Conservation (phyloP, 2,329 filamentous ascomycete genomes). For the Sporothrix protearum region DNA sequence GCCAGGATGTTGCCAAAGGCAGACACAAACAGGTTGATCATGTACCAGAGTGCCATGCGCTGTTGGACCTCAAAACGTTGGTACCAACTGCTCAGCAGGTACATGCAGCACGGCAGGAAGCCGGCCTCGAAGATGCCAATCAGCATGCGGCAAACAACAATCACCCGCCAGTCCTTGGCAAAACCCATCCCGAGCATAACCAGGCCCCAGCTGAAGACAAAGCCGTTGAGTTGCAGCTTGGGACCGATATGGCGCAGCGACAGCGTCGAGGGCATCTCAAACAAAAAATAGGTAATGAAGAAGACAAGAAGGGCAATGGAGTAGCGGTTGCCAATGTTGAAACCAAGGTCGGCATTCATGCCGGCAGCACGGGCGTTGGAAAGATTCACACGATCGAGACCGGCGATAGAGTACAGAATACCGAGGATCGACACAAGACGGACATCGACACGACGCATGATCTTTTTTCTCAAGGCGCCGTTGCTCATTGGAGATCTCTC, state of each 20-base stretch:
- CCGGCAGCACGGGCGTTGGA: constrained; percentile 47
- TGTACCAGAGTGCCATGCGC: constrained; percentile 42
- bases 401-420: constrained; percentile 51
- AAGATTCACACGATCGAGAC: constrained; percentile 52
- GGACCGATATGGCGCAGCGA: constrained; percentile 60
- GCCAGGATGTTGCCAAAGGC: constrained; percentile 33
- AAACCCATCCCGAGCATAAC: constrained; percentile 28
- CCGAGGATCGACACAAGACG: constrained; percentile 43
- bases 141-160: constrained; percentile 37
- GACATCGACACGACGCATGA: constrained; percentile 30
- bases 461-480: neutral
- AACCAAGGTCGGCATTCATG: constrained; percentile 38
- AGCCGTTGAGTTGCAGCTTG: constrained; percentile 58
- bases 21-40: constrained; percentile 33
- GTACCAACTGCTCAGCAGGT: constrained; percentile 65
- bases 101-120: constrained; percentile 53
- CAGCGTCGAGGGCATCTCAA: constrained; percentile 59
- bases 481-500: neutral
- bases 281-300: constrained; percentile 64
- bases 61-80: constrained; percentile 62
- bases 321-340: constrained; percentile 52
- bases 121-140: constrained; percentile 56
- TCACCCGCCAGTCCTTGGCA: constrained; percentile 23
- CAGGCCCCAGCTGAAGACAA: constrained; percentile 50
- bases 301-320: constrained; percentile 56